phyloP scores from a whole-genome alignment of 1,284 basidiomycete species.

The Sanghuangporus weigelae region DNA sequence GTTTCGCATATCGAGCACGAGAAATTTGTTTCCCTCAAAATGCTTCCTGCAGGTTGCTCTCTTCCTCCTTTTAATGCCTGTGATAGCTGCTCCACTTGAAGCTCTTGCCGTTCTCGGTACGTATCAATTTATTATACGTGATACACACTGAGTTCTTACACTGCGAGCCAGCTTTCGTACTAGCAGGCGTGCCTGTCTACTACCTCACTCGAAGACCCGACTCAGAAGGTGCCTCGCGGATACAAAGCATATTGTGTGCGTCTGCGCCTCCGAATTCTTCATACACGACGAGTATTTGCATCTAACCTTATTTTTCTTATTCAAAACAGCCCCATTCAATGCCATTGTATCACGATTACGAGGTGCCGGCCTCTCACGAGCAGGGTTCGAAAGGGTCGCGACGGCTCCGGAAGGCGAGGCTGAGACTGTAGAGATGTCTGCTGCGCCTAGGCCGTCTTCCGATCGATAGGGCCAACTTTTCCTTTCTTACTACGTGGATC shows the following conservation, averaged over 20 bases:
- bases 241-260: conserved; percentile 46
- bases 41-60: conserved; percentile 61
- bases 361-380: conserved; percentile 1
- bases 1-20: background rate
- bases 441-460: background rate
- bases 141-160: background rate
- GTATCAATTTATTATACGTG: background rate
- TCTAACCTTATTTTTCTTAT: background rate
- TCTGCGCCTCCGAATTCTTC: conserved; percentile 3
- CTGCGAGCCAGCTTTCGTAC: conserved; percentile 50
- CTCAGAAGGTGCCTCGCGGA: conserved; percentile 33
- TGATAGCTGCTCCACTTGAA: conserved; percentile 89
- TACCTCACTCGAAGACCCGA: conserved; percentile 62
- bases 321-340: conserved; percentile 5
- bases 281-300: background rate
- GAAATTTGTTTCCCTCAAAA: background rate
- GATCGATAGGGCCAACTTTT: background rate
- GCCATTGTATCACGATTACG: conserved; percentile 4
- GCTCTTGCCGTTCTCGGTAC: conserved; percentile 82
- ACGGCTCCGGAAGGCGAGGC: conserved; percentile 9
- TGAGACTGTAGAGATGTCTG: background rate
- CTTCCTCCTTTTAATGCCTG: conserved; percentile 92
- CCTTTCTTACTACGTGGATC: background rate
- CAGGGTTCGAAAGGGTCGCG: conserved; percentile 14
- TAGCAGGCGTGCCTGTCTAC: conserved; percentile 79